Percentiles rank a stretch among this genome's conserved stretches.
Conservation (phyloP, 352 stramenopile species). For the Thalassiosira ordinaria region DNA sequence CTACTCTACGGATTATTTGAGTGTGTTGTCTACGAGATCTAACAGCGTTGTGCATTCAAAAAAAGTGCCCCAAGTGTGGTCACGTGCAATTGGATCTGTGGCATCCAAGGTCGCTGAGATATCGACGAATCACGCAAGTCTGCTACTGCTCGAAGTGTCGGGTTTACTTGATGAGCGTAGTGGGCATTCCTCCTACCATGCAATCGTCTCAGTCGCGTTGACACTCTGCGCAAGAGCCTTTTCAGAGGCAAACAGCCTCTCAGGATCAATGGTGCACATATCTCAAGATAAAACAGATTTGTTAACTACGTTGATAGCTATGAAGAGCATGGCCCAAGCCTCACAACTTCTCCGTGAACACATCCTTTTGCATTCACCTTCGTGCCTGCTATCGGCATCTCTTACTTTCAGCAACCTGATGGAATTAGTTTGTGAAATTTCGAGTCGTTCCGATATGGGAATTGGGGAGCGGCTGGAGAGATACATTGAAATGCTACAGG, state of each 20-base stretch:
- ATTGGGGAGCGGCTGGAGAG: slow-evolving; percentile 73
- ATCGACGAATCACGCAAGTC: slow-evolving; percentile 53
- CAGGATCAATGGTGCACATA: slow-evolving; percentile 29
- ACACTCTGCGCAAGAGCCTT: slow-evolving; percentile 60
- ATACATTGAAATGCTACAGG: slow-evolving; percentile 59
- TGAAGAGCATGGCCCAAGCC: slow-evolving; percentile 59
- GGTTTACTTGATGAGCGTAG: slow-evolving; percentile 62
- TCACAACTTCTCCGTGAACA: slow-evolving; percentile 72
- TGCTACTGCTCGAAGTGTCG: slow-evolving; percentile 64
- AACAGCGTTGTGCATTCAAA: too few species aligned
- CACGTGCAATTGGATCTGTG: slow-evolving; percentile 49
- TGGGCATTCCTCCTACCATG: slow-evolving; percentile 53
- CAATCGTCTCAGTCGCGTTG: slow-evolving; percentile 61
- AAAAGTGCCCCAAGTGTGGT: slow-evolving; percentile 61
- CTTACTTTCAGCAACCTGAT: slow-evolving; percentile 62
- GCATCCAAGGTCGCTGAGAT: slow-evolving; percentile 60
- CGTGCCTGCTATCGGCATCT: slow-evolving; percentile 43
- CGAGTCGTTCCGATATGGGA: slow-evolving; percentile 69
- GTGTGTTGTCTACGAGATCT: too few species aligned
- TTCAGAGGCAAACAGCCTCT: slow-evolving; percentile 45
- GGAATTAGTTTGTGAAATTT: slow-evolving; percentile 71
- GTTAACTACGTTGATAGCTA: slow-evolving; percentile 40
- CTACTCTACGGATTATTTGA: too few species aligned
- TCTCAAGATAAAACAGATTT: slow-evolving; percentile 27
- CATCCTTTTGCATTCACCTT: slow-evolving; percentile 52